These are phyloP conservation scores for Gyromitra esculenta DNA, from an alignment of 2,329 filamentous ascomycete genomes.

Conservation along the genomic window DNA sequence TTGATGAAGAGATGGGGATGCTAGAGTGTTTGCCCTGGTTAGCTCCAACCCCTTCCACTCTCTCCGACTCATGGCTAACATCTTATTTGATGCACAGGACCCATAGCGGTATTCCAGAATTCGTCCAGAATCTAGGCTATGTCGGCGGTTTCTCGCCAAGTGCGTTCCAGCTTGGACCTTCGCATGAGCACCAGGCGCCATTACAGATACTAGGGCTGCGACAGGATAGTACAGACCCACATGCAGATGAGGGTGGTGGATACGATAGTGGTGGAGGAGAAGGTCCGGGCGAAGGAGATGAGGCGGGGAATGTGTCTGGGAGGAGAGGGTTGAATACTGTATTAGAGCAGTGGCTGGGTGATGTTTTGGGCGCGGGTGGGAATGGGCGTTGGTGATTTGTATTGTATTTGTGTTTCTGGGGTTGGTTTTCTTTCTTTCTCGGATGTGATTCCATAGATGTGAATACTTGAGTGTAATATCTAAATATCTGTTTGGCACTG, in stretches of 20 bases:
- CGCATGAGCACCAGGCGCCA: not conserved
- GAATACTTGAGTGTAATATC: not conserved
- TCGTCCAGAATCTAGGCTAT: slow-evolving; percentile 48
- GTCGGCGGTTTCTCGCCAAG: slow-evolving; percentile 36
- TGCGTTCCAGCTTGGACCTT: slow-evolving; percentile 15
- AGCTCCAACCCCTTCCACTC: not conserved
- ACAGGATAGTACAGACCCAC: not conserved
- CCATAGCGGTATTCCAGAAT: slow-evolving; percentile 47
- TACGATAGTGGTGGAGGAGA: slow-evolving; percentile 1
- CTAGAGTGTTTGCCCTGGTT: slow-evolving; percentile 48
- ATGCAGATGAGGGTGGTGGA: not conserved
- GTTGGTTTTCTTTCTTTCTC: not conserved
- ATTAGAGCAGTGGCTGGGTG: slow-evolving; percentile 45
- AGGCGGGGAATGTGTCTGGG: slow-evolving; percentile 21
- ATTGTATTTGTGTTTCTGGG: not conserved
- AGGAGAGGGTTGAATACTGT: slow-evolving; percentile 44
- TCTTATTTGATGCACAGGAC: slow-evolving; percentile 13
- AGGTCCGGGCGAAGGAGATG: slow-evolving; percentile 4
- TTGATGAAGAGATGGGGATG: slow-evolving; percentile 52
- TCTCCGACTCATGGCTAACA: not conserved
- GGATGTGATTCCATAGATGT: not conserved
- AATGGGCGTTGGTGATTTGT: slow-evolving; percentile 3
- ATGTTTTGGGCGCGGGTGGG: slow-evolving; percentile 38
- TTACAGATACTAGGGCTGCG: slow-evolving; percentile 21
- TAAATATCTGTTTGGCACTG: not conserved